phyloP scores from a whole-genome alignment of 1,139 yeast genomes.

The Geotrichum candidum region DNA sequence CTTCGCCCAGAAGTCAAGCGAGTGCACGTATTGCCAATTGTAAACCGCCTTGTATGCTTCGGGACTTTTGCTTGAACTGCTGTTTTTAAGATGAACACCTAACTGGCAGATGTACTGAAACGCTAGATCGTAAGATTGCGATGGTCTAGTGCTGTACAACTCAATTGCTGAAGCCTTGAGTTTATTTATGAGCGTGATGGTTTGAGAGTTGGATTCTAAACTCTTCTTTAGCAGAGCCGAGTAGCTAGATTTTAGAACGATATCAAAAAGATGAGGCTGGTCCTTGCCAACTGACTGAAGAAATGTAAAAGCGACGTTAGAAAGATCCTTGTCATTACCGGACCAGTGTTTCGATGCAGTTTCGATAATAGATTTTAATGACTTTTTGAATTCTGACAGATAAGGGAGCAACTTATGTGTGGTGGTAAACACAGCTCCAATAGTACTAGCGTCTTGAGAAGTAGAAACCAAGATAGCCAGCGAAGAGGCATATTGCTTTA shows the following conservation, averaged over 20 bases:
- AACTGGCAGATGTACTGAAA: slow-evolving; percentile 90
- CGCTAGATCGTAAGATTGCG: slow-evolving; percentile 75
- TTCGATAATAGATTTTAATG: slow-evolving; percentile 63
- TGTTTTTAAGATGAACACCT: slow-evolving; percentile 84
- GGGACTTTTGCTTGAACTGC: slow-evolving; percentile 60
- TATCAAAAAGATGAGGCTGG: slow-evolving; percentile 38
- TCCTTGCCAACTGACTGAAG: slow-evolving; percentile 68
- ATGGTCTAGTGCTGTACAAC: slow-evolving; percentile 68
- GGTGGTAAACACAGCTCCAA: slow-evolving; percentile 44
- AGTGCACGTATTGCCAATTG: slow-evolving; percentile 95
- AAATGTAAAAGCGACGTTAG: slow-evolving; percentile 83
- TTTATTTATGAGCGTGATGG: slow-evolving; percentile 79
- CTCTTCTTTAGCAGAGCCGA: slow-evolving; percentile 74
- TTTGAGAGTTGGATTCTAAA: slow-evolving; percentile 76
- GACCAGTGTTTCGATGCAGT: slow-evolving; percentile 77
- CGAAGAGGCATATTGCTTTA: slow-evolving; percentile 71
- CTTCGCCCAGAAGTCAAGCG: slow-evolving; percentile 95
- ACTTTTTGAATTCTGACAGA: slow-evolving; percentile 69
- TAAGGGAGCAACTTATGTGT: slow-evolving; percentile 72
- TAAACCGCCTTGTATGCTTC: slow-evolving; percentile 58
- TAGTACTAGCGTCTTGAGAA: slow-evolving; percentile 72
- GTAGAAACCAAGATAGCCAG: slow-evolving; percentile 62
- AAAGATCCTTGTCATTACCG: slow-evolving; percentile 59
- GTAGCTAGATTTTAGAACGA: slow-evolving; percentile 63
- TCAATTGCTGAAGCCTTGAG: slow-evolving; percentile 80